Conservation (phyloP, 805 yeast species). For the Myxozyma lipomycoides region DNA sequence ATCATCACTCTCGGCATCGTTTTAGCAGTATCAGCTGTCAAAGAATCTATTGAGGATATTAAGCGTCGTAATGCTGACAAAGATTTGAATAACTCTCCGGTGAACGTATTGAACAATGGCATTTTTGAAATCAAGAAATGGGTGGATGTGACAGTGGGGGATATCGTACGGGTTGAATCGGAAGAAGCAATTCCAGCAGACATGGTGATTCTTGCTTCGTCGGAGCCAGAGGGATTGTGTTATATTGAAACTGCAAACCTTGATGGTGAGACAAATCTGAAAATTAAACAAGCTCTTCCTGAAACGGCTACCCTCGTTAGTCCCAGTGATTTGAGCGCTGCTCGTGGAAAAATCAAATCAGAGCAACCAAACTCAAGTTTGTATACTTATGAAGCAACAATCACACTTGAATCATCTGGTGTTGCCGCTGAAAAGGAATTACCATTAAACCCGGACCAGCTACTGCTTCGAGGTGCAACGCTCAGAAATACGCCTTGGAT, state of each 20-base stretch:
- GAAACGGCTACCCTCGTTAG: slow-evolving; percentile 74
- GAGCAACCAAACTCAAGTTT: slow-evolving; percentile 93
- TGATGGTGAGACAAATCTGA: slow-evolving; percentile 96
- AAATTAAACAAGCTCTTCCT: slow-evolving; percentile 80
- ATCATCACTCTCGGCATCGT: slow-evolving; percentile 86
- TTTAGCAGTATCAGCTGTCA: slow-evolving; percentile 81
- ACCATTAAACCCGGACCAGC: slow-evolving; percentile 84
- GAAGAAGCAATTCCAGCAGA: slow-evolving; percentile 96
- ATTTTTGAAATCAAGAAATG: slow-evolving; percentile 65
- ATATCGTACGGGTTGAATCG: slow-evolving; percentile 73
- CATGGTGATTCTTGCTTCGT: slow-evolving; percentile 73
- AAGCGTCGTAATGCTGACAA: slow-evolving; percentile 85
- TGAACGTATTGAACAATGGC: slow-evolving; percentile 64
- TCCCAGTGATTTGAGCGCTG: slow-evolving; percentile 52
- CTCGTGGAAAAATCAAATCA: slow-evolving; percentile 62
- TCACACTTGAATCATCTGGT: slow-evolving; percentile 44
- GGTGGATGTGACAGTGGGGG: slow-evolving; percentile 89
- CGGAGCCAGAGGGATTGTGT: slow-evolving; percentile 97
- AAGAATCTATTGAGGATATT: slow-evolving; percentile 85
- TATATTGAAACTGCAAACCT: slow-evolving; percentile 95
- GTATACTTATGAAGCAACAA: slow-evolving; percentile 91
- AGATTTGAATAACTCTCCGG: slow-evolving; percentile 77
- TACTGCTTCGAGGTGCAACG: slow-evolving; percentile 91
- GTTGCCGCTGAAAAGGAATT: slow-evolving; percentile 36
- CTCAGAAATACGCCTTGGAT: slow-evolving; percentile 93